Conservation (phyloP, 2,329 filamentous ascomycete species). For the Sclerotinia trifoliorum region DNA sequence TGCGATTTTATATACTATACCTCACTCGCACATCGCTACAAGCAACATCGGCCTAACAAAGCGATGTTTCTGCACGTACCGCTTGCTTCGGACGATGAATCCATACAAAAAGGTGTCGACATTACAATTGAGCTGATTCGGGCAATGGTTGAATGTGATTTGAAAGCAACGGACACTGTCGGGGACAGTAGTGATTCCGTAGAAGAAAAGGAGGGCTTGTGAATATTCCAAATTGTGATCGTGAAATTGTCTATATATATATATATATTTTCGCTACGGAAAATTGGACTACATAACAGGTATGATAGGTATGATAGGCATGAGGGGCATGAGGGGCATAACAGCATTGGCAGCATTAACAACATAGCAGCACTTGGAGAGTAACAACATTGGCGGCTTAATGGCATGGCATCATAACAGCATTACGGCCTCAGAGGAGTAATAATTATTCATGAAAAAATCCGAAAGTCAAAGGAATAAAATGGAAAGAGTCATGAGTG, state of each 20-base stretch:
- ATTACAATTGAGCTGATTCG: conserved; percentile 55
- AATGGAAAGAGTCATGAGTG: too few relatives aligned
- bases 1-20: conserved; percentile 80
- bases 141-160: conserved; percentile 50
- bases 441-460: not conserved
- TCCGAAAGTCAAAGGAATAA: not conserved
- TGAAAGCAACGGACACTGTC: not conserved
- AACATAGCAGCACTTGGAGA: not conserved
- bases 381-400: not conserved
- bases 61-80: conserved; percentile 75
- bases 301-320: not conserved
- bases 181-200: not conserved
- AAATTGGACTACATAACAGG: not conserved
- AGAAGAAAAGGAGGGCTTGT: not conserved
- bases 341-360: not conserved
- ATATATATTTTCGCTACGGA: not conserved
- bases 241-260: not conserved
- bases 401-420: not conserved
- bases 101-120: conserved; percentile 50
- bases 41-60: conserved; percentile 47
- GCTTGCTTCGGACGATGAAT: conserved; percentile 51
- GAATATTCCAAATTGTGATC: not conserved
- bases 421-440: too few relatives aligned
- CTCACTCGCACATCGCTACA: conserved; percentile 58
- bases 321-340: not conserved